These are phyloP conservation scores for Phytophthora sojae DNA, from an alignment of 352 stramenopile genomes.

Conservation along the genomic window DNA sequence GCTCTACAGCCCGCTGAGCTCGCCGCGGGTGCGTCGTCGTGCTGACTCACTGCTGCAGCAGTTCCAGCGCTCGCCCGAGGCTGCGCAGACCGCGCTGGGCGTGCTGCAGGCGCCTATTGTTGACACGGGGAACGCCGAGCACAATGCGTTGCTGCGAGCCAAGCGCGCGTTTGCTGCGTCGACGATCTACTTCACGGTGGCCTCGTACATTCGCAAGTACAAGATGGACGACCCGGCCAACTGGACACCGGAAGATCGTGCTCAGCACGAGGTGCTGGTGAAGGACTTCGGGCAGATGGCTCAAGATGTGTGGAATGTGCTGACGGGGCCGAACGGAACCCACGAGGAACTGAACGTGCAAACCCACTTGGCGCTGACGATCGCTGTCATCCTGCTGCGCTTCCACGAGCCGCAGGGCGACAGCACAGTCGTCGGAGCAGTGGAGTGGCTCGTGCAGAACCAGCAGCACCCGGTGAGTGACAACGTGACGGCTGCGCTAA, in stretches of 20 bases:
- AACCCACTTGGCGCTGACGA: constrained; percentile 75
- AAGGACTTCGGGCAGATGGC: constrained; percentile 72
- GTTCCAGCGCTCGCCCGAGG: constrained; percentile 80
- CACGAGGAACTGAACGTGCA: constrained; percentile 71
- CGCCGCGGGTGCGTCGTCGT: constrained; percentile 67
- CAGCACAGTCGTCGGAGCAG: constrained; percentile 58
- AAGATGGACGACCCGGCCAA: constrained; percentile 64
- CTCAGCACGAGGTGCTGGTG: constrained; percentile 60
- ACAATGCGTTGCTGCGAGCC: constrained; percentile 44
- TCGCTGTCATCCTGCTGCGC: constrained; percentile 79
- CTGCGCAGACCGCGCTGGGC: constrained; percentile 55
- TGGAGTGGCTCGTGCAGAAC: constrained; percentile 84
- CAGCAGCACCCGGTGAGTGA: constrained; percentile 61
- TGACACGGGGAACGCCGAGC: constrained; percentile 33
- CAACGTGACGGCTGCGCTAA: constrained; percentile 49
- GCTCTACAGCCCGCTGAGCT: constrained; percentile 76
- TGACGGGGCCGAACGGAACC: constrained; percentile 63
- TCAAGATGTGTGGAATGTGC: constrained; percentile 79
- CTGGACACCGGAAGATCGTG: constrained; percentile 61
- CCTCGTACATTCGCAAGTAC: constrained; percentile 76
- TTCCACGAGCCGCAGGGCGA: constrained; percentile 74
- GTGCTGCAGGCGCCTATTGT: constrained; percentile 67
- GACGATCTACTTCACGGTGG: constrained; percentile 75
- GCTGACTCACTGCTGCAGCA: constrained; percentile 79
- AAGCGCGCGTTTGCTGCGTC: constrained; percentile 77